Evolutionary conservation across 345 rosid species (phyloP), one percentile per base, ranked within the genome.

Genomic region (Dimocarpus longan): DNA sequence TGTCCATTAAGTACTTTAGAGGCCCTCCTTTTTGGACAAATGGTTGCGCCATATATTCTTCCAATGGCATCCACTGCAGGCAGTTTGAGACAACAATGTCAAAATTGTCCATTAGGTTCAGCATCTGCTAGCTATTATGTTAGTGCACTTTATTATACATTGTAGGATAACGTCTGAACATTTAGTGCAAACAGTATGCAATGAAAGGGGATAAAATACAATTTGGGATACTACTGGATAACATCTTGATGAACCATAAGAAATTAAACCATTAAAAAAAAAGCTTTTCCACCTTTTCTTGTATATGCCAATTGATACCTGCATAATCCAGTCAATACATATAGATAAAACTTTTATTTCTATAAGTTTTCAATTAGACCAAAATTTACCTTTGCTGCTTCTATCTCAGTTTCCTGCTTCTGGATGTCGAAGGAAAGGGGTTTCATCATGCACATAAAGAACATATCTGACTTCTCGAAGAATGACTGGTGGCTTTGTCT

Each of bases 1-100:
- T 46, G 18, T 78, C 82, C 26, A 75, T 26, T 0, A 81, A 76
- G 76, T 71, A 80, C 85, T 74, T 81, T 26, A 74, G 6, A 21
- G 80, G 66, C 70, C 86, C 85, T 19, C 71, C 68, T 5, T 80
- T 71, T 52, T 80, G 82, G 76, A 78, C 80, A 12, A 46, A 87
- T 68, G 89, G 83, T 54, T 84, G 89, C 0, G 84, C 83, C 19
- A 50, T 44, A 19, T 81, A 89, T 74, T 87, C 92, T 59, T 87
- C 87, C 71, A 83, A 78, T 18, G 91, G 92, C 97, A 92, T 92
- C 95, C 96, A 93, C 97, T 93, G 90, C 76, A 82, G 42, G 65
- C 54, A 77, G 65, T 57, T 68, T 18, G 22, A 37, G 76, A 69
- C 44, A 80, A 76, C 43, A 65, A 84, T 65, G 77, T 37, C n/a